Evolutionary conservation across 2,329 filamentous ascomycete genomes (phyloP).

Genomic region (Sporothrix dimorphospora): DNA sequence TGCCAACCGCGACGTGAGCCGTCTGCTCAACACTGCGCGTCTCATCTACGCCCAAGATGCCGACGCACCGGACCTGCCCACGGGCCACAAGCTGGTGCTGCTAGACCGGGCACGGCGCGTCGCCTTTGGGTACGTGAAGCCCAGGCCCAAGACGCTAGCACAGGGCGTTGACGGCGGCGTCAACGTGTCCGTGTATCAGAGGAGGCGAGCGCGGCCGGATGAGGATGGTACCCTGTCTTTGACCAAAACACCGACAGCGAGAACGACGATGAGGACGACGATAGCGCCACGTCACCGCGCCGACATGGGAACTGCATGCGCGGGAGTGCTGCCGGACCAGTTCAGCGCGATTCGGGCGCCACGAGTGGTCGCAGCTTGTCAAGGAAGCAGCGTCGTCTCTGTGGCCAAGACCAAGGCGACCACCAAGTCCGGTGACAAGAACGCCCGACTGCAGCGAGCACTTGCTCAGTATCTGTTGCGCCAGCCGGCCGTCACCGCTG

Average conservation of each 20-base stretch:
- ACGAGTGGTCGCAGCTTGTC: background rate
- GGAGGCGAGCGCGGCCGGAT: slow-evolving; percentile 22
- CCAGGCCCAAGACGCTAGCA: slow-evolving; percentile 27
- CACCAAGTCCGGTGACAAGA: background rate
- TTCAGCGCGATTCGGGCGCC: background rate
- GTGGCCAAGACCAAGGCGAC: background rate
- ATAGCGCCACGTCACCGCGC: slow-evolving; percentile 19
- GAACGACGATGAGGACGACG: background rate
- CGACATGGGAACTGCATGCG: slow-evolving; percentile 19
- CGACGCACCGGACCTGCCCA: slow-evolving; percentile 8
- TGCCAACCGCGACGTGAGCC: slow-evolving; percentile 29
- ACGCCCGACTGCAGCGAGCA: background rate
- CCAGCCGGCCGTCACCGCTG: background rate
- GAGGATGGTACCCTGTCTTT: background rate
- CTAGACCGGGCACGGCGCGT: slow-evolving; percentile 34
- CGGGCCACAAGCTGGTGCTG: slow-evolving; percentile 26
- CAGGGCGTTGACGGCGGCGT: slow-evolving; percentile 30
- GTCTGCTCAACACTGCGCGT: slow-evolving; percentile 12
- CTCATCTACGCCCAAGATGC: background rate
- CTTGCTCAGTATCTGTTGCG: slow-evolving; percentile 10
- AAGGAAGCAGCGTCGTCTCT: background rate
- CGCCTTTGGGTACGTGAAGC: slow-evolving; percentile 29
- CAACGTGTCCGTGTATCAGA: slow-evolving; percentile 5
- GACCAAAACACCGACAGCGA: background rate
- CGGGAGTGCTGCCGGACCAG: background rate